Evolutionary conservation across 768 basidiomycete species (phyloP).

Genomic region (Tylopilus cervinicoccineus): DNA sequence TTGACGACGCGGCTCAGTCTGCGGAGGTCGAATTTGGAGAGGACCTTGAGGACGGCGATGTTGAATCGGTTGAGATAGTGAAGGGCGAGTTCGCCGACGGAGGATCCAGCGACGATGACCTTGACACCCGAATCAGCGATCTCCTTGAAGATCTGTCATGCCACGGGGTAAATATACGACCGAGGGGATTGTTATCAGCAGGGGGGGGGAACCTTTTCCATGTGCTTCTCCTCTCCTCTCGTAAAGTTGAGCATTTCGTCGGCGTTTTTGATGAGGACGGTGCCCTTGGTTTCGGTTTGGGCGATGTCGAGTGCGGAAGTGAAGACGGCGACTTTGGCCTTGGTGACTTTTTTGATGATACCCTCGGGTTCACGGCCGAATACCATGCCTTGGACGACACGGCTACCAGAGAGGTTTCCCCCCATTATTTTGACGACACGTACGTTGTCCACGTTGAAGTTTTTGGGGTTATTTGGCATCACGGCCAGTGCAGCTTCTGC

Average conservation of each 20-base stretch:
- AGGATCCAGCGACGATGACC: conserved; percentile 89
- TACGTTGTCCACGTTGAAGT: conserved; percentile 98
- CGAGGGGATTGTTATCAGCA: accelerated
- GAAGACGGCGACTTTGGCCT: conserved; percentile 93
- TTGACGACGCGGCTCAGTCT: conserved; percentile 92
- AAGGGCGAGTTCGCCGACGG: conserved; percentile 90
- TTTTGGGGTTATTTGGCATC: conserved; percentile 83
- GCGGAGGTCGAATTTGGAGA: conserved; percentile 97
- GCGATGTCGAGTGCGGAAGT: conserved; percentile 90
- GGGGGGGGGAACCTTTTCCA: conserved; percentile 64
- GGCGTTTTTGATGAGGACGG: conserved; percentile 91
- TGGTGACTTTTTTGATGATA: conserved; percentile 72
- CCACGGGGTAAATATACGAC: neutral
- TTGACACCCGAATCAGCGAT: conserved; percentile 94
- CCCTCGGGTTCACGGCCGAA: conserved; percentile 96
- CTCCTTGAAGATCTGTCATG: conserved; percentile 84
- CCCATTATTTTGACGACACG: conserved; percentile 99
- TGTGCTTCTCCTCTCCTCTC: conserved; percentile 90
- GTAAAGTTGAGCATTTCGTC: conserved; percentile 98
- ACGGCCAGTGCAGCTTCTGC: conserved; percentile 90
- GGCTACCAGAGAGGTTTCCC: conserved; percentile 77
- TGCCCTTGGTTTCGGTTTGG: conserved; percentile 99
- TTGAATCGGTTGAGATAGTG: conserved; percentile 94
- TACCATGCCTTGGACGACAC: conserved; percentile 96
- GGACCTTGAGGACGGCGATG: conserved; percentile 94